Evolutionary conservation across 1,139 yeast genomes (phyloP), one percentile per base, ranked within the genome.

Genomic region (Hyphopichia burtonii): DNA sequence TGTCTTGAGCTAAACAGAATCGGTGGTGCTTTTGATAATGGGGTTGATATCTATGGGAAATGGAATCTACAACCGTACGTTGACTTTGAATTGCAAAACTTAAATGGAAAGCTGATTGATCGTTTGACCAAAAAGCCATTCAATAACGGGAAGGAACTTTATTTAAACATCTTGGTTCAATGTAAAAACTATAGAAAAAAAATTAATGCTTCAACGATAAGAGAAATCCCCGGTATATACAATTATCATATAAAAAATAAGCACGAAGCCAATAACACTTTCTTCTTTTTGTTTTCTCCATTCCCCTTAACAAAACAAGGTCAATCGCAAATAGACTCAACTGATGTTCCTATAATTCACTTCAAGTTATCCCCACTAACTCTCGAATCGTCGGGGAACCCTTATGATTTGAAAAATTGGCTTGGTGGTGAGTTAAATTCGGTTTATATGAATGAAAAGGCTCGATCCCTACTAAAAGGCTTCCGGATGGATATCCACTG

Each of bases 11-110:
- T 72, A 36, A 40, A 56, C 4, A 56, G 71, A 22, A 57, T 60
- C 4, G 95, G 95, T 2, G 93, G 94, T 0, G 69, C 87, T 0
- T 77, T 78, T 46, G 96, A 87, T 55, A 76, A 78, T 40, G 96
- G 96, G 0, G 71, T 86, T 5, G 96, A 87, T 58, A 65, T 86
- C 1, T 63, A 73, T 12, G 88, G 87, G 0, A 65, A 65, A 37
- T 83, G 89, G 89, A 68, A 79, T 44, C 55, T 82, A 22, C 56
- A 54, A 18, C 68, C 61, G 46, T 58, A 60, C 48, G 44, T 30
- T 15, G 28, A 25, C 4, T 25, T 7, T 9, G 12, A 8, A 25
- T 28, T 1, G 28, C 36, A n/a, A 34, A 33, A 27, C 23, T 34
- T 28, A 22, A 38, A 23, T 7, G 38, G 34, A 11, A 39, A 37